Percentiles rank a stretch among this genome's conserved stretches.
Conservation (phyloP, 805 yeast genomes). For the Yarrowia phangngaensis region DNA sequence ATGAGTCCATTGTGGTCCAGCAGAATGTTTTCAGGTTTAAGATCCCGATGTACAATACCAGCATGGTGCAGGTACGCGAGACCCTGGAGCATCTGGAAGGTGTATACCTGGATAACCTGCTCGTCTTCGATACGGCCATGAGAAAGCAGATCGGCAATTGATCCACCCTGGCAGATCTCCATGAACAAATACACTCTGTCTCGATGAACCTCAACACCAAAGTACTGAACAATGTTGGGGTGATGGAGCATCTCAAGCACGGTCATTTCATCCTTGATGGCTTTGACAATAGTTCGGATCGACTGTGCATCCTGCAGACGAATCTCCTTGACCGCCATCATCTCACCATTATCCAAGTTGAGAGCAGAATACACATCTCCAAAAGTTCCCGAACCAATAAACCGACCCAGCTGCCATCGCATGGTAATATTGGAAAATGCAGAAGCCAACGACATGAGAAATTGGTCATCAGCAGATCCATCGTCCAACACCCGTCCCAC, state of each 20-base stretch:
- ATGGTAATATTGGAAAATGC: constrained; percentile 85
- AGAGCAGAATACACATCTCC: constrained; percentile 92
- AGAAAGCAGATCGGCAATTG: constrained; percentile 75
- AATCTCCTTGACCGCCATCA: constrained; percentile 95
- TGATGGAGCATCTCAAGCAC: constrained; percentile 92
- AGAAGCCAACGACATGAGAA: constrained; percentile 78
- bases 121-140: constrained; percentile 97
- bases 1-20: constrained; percentile 89
- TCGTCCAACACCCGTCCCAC: constrained; percentile 90
- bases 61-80: constrained; percentile 89
- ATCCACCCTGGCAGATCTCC: constrained; percentile 97
- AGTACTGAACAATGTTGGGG: constrained; percentile 94
- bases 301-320: constrained; percentile 84
- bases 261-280: constrained; percentile 94
- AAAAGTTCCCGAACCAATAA: constrained; percentile 92
- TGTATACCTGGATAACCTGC: constrained; percentile 81
- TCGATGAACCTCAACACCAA: constrained; percentile 95
- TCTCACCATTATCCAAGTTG: constrained; percentile 89
- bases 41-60: constrained; percentile 94
- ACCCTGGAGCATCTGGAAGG: constrained; percentile 91
- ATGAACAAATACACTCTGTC: constrained; percentile 92
- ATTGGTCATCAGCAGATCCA: constrained; percentile 80
- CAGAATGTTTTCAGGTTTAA: constrained; percentile 90
- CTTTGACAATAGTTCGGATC: constrained; percentile 76
- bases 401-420: constrained; percentile 95